Conservation (phyloP, 257 asterid species). For the Solanum microdontum region DNA sequence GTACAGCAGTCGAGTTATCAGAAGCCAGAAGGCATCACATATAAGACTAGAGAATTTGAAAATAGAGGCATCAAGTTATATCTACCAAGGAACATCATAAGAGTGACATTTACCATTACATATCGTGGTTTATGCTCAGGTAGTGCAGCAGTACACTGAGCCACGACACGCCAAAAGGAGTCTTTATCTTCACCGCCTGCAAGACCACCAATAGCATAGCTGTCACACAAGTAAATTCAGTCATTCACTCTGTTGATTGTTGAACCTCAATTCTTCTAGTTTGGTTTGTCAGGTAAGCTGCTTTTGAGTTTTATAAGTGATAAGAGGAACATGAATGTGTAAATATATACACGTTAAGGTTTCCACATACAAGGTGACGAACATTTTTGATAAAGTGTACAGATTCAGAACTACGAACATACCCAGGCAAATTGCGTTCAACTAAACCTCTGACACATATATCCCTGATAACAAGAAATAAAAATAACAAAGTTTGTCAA, state of each 20-base stretch:
- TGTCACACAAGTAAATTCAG: slow-evolving; percentile 39
- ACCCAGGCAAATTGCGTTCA: slow-evolving; percentile 95
- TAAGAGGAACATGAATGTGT: neutral
- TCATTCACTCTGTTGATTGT: slow-evolving; percentile 12
- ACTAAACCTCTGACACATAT: slow-evolving; percentile 87
- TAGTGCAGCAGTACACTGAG: slow-evolving; percentile 95
- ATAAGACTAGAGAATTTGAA: neutral
- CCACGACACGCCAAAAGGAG: slow-evolving; percentile 99
- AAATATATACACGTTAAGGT: neutral
- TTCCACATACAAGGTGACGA: neutral
- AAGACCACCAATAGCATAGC: slow-evolving; percentile 99
- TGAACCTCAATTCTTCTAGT: slow-evolving; percentile 1
- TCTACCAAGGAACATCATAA: neutral
- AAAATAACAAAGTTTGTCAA: slow-evolving; percentile 1
- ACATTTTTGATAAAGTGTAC: neutral
- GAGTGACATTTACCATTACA: slow-evolving; percentile 57
- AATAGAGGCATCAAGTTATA: neutral
- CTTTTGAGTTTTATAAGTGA: neutral
- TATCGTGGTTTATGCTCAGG: slow-evolving; percentile 97
- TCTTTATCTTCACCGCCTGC: slow-evolving; percentile 99
- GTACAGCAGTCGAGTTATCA: slow-evolving; percentile 5
- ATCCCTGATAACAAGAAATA: slow-evolving; percentile 51
- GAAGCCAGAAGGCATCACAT: neutral
- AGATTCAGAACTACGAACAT: slow-evolving; percentile 7
- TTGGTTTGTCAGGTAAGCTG: neutral